These are phyloP conservation scores for Paramyrothecium roridum DNA, from an alignment of 2,329 filamentous ascomycete genomes.

Conservation along the genomic window DNA sequence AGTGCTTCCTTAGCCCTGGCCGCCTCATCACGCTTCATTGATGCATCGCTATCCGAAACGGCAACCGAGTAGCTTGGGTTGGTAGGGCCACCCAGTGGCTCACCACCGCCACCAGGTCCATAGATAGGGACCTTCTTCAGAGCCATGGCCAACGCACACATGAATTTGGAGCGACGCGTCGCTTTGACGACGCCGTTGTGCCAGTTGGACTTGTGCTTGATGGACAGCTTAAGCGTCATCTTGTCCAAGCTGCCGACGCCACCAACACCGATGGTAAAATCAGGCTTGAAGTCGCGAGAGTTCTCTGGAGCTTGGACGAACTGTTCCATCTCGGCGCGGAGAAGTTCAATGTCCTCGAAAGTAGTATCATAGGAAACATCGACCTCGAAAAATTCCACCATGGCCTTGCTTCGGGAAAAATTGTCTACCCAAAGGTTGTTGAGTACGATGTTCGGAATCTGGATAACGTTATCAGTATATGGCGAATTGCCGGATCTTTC, in stretches of 20 bases:
- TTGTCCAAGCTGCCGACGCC: slow-evolving; percentile 86
- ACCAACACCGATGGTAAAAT: slow-evolving; percentile 74
- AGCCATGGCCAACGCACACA: slow-evolving; percentile 85
- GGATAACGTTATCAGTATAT: neutral
- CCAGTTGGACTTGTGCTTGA: slow-evolving; percentile 92
- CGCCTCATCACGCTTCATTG: slow-evolving; percentile 57
- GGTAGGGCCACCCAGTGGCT: slow-evolving; percentile 58
- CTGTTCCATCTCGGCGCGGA: slow-evolving; percentile 78
- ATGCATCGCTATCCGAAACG: slow-evolving; percentile 67
- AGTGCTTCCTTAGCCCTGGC: slow-evolving; percentile 59
- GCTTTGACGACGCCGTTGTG: slow-evolving; percentile 81
- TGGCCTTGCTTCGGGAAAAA: slow-evolving; percentile 82
- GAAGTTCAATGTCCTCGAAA: slow-evolving; percentile 84
- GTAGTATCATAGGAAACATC: slow-evolving; percentile 82
- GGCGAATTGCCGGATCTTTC: no score
- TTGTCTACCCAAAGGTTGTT: slow-evolving; percentile 97
- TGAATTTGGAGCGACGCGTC: slow-evolving; percentile 87
- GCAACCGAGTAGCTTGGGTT: slow-evolving; percentile 82
- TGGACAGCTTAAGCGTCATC: slow-evolving; percentile 75
- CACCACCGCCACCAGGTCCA: slow-evolving; percentile 69
- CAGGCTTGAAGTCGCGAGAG: slow-evolving; percentile 83
- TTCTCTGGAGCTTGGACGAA: slow-evolving; percentile 87
- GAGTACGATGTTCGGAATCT: slow-evolving; percentile 87
- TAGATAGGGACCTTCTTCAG: slow-evolving; percentile 85
- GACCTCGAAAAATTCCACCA: slow-evolving; percentile 80